Base-by-base conservation (phyloP, 306 rosid species). In the Abrus pulchellus region DNA sequence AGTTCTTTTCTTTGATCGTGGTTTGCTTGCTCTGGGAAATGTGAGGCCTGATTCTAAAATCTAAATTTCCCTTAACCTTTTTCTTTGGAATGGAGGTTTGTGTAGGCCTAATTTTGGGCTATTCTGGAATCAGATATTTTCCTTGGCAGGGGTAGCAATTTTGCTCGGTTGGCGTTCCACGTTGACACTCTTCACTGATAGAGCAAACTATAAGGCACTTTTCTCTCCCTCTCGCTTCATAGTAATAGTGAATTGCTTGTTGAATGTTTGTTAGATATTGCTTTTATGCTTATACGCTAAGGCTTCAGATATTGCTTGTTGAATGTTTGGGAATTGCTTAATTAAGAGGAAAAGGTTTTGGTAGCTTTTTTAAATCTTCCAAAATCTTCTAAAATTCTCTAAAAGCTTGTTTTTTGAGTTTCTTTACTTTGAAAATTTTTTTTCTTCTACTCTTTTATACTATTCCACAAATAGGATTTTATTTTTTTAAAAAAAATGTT, bases 11-110 rank as follows among this genome's bases (percentile, higher is more conserved):
- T 94, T 90, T 55, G 98, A 94, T 83, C 89, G 97, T 50, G 98
- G 97, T 14, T 87, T 94, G 80, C 97, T 94, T 68, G 97, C 98
- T 74, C 86, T 94, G 34, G 97, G 97, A 77, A 93, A 94, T 81
- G 97, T 94, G 83, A 83, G 90, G 9, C 69, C 72, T 83, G 71
- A 43, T 85, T 60, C 45, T 29, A 59, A 28, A 62, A 69, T 71
- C 84, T 57, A 32, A 63, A 40, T 38, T 66, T 33, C 54, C 54
- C 7, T 61, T 30, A 41, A n/a, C 9, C 6, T 72, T n/a, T 13
- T 55, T 47, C 49, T 9, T 65, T 9, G 0, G 59, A n/a, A 50
- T 20, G 6, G 48, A 28, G 67, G 28, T 61, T 59, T 8, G 5
- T 52, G 2, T 62, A 6, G 6, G 66, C 79, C 62, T 83, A 45